Evolutionary conservation across 2,329 filamentous ascomycete species (phyloP).

Genomic region (Pezicula radicicola): DNA sequence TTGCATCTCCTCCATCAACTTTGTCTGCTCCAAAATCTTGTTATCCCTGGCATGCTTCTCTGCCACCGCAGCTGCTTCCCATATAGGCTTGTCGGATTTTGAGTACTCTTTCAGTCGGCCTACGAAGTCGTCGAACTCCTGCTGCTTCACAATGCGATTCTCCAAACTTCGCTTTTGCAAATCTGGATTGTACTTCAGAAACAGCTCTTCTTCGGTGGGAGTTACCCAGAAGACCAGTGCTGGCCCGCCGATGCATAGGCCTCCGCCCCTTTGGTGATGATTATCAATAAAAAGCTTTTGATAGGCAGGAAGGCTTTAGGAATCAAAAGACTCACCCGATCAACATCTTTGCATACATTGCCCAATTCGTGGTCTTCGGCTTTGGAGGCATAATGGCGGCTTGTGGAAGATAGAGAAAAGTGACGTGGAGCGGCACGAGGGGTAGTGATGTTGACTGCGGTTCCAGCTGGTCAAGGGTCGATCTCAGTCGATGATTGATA

Average conservation of each 20-base stretch:
- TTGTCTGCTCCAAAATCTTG: slow-evolving; percentile 30
- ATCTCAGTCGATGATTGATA: slow-evolving; percentile 3
- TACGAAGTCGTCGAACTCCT: slow-evolving; percentile 90
- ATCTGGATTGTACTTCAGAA: slow-evolving; percentile 90
- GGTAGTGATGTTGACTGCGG: slow-evolving; percentile 1
- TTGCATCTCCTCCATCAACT: slow-evolving; percentile 34
- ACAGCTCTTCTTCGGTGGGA: slow-evolving; percentile 88
- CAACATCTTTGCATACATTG: slow-evolving; percentile 67
- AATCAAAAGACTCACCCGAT: slow-evolving; percentile 51
- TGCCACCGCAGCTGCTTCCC: slow-evolving; percentile 40
- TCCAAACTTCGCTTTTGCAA: slow-evolving; percentile 87
- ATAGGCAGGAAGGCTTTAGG: slow-evolving; percentile 1
- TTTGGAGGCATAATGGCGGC: slow-evolving; percentile 38
- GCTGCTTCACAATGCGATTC: slow-evolving; percentile 67
- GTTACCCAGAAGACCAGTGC: slow-evolving; percentile 75
- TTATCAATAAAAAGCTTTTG: slow-evolving; percentile 18
- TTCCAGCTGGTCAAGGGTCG: slow-evolving; percentile 4
- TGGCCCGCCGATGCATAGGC: slow-evolving; percentile 79
- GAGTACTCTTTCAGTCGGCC: slow-evolving; percentile 80
- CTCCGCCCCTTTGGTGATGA: slow-evolving; percentile 58
- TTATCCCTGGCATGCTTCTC: slow-evolving; percentile 33
- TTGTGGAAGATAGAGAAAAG: not conserved
- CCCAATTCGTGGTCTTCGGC: slow-evolving; percentile 44
- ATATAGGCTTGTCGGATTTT: slow-evolving; percentile 83
- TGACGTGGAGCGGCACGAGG: not conserved